Percentiles rank a stretch among this genome's conserved stretches.
These are phyloP conservation scores for Racocetra persica DNA, from an alignment of 371 early-diverging fungal genomes.

Conservation along the genomic window DNA sequence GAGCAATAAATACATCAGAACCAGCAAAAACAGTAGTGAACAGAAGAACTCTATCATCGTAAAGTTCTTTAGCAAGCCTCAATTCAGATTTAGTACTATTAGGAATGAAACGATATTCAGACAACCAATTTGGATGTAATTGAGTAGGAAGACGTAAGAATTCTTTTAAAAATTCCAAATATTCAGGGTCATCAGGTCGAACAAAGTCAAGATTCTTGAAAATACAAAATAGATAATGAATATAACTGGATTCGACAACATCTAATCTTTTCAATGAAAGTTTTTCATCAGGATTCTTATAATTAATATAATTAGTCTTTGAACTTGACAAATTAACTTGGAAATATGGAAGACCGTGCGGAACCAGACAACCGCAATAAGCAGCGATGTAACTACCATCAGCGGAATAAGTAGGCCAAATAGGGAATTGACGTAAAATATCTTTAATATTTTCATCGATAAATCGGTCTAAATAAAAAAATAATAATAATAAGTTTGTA, in stretches of 20 bases:
- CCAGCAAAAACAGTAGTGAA: not conserved
- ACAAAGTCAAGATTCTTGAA: not conserved
- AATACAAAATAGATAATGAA: not conserved
- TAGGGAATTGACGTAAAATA: slow-evolving; percentile 11
- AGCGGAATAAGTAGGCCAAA: slow-evolving; percentile 1
- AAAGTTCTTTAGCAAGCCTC: not conserved
- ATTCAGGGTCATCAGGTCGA: not conserved
- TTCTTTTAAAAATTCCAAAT: not conserved
- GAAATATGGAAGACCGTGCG: not conserved
- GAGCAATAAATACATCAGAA: not conserved
- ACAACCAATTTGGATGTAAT: not conserved
- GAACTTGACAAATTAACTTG: not conserved
- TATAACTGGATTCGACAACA: not conserved
- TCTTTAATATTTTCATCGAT: not conserved
- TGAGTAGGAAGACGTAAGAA: slow-evolving; percentile 14
- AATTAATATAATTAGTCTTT: not conserved
- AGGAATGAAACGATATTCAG: not conserved
- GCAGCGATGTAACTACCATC: not conserved
- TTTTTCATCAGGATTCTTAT: not conserved
- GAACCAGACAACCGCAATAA: not conserved
- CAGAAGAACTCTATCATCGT: not conserved
- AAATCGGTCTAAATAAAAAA: not conserved
- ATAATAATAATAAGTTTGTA: too few relatives aligned
- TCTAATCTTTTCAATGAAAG: not conserved
- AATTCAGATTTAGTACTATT: not conserved